Conservation (phyloP, 2,329 filamentous ascomycete genomes). For the Stachybotrys chartarum region DNA sequence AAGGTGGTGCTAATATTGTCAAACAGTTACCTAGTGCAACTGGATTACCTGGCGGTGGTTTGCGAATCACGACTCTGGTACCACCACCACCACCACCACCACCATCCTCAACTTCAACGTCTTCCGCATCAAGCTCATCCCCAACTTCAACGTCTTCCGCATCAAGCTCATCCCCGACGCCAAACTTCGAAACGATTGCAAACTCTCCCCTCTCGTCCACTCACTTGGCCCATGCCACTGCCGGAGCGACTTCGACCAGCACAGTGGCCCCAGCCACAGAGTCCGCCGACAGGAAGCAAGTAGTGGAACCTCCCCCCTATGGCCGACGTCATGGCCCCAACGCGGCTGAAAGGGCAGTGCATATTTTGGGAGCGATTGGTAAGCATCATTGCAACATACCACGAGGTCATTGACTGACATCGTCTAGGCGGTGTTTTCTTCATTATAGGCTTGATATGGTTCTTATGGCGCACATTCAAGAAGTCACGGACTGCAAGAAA, state of each 20-base stretch:
- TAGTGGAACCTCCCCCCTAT: background rate
- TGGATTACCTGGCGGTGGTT: background rate
- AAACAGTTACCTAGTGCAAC: background rate
- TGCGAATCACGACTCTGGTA: background rate
- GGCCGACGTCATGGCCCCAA: background rate
- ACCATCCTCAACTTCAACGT: background rate
- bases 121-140: too few relatives aligned
- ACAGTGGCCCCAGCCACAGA: background rate
- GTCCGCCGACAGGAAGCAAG: background rate
- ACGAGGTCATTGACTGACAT: background rate
- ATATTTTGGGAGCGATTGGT: conserved; percentile 1
- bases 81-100: background rate
- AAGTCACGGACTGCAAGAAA: background rate
- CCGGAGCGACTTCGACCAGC: background rate
- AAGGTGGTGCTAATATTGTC: background rate
- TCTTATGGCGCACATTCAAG: background rate
- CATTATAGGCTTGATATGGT: background rate
- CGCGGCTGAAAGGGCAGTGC: background rate
- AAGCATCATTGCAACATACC: background rate
- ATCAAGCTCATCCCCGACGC: background rate
- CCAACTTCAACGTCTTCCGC: background rate
- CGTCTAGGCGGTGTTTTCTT: background rate
- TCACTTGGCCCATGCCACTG: background rate
- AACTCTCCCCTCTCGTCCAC: background rate
- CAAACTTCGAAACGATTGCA: too few relatives aligned